phyloP scores from a whole-genome alignment of 352 stramenopile species.

The Globisporangium emineosum region DNA sequence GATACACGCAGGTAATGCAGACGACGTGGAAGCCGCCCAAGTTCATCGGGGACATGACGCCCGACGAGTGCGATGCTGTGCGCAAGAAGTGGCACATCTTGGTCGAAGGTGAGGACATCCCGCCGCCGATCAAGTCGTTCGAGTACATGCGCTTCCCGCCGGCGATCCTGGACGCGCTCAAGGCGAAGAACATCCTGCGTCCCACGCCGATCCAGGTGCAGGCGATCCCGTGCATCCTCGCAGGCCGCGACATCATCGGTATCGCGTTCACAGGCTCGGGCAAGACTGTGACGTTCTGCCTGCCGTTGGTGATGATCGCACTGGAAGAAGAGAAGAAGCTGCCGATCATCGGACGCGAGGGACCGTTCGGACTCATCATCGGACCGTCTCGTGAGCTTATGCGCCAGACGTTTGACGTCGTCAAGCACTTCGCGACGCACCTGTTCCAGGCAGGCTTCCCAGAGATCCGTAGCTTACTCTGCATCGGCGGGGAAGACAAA shows the following conservation, averaged over 20 bases:
- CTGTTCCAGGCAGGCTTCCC: slow-evolving; percentile 73
- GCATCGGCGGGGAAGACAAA: slow-evolving; percentile 96
- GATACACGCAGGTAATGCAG: slow-evolving; percentile 89
- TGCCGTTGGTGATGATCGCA: slow-evolving; percentile 96
- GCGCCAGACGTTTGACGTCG: slow-evolving; percentile 97
- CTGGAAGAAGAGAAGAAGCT: slow-evolving; percentile 96
- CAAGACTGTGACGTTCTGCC: slow-evolving; percentile 98
- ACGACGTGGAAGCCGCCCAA: slow-evolving; percentile 91
- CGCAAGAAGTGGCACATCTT: slow-evolving; percentile 99
- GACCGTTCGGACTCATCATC: slow-evolving; percentile 96
- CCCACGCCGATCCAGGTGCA: slow-evolving; percentile 99
- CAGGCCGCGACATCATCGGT: slow-evolving; percentile 97
- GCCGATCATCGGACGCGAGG: slow-evolving; percentile 92
- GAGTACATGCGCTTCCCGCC: slow-evolving; percentile 96
- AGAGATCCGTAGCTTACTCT: slow-evolving; percentile 89
- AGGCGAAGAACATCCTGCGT: slow-evolving; percentile 94
- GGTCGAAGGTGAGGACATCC: slow-evolving; percentile 94
- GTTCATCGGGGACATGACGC: slow-evolving; percentile 84
- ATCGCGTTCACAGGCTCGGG: slow-evolving; percentile 98
- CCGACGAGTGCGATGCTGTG: slow-evolving; percentile 87
- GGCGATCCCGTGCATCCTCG: slow-evolving; percentile 95
- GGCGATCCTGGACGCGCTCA: slow-evolving; percentile 90
- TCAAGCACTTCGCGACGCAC: slow-evolving; percentile 90
- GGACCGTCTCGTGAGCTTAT: slow-evolving; percentile 97
- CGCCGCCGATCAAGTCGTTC: slow-evolving; percentile 96